Base-by-base conservation (phyloP, 441 rosid species). In the Iberis amara region DNA sequence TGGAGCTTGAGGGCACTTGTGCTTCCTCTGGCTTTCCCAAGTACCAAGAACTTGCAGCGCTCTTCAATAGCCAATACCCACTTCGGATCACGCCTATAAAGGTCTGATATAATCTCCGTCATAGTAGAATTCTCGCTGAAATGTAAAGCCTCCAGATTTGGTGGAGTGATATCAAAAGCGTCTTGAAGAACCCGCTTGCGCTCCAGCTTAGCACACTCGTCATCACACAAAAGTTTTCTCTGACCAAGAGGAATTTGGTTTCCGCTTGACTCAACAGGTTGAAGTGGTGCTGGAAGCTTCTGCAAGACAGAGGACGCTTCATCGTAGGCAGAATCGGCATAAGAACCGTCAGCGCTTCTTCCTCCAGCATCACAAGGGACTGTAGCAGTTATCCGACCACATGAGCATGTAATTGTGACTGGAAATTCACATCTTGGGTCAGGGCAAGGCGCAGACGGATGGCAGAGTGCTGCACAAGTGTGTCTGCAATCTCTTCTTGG, bases 301-400 rank as follows among this genome's bases (percentile, higher is more conserved):
- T 75, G 89, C 53, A 78, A 57, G 46, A 83, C 53, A 26, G 82
- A 87, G 68, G 95, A 31, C 9, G 35, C 10, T 31, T 7, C 86
- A 73, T 85, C 96, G 61, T 69, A 73, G 50, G 79, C 64, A 43
- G 73, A 64, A 63, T 82, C 85, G 11, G 73, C 73, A 62, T 35
- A 68, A 62, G 61, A 73, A 59, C 65, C 46, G 8, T 56, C 52
- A 32, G 24, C 15, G 40, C 24, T 68, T 56, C 71, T 67, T 54
- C 97, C 96, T 52, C 99, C 99, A 47, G 94, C 85, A 82, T 80
- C 94, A 59, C 98, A 90, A 61, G 96, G 94, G 55, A 87, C 92
- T 4, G 74, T 68, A 28, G 90, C 70, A 1, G 90, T 73, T 56
- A 87, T 62, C 59, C 95, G 85, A 52, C 96, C 86, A 63, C 99